phyloP scores from a whole-genome alignment of 305 asterid genomes.

The Andrographis paniculata region DNA sequence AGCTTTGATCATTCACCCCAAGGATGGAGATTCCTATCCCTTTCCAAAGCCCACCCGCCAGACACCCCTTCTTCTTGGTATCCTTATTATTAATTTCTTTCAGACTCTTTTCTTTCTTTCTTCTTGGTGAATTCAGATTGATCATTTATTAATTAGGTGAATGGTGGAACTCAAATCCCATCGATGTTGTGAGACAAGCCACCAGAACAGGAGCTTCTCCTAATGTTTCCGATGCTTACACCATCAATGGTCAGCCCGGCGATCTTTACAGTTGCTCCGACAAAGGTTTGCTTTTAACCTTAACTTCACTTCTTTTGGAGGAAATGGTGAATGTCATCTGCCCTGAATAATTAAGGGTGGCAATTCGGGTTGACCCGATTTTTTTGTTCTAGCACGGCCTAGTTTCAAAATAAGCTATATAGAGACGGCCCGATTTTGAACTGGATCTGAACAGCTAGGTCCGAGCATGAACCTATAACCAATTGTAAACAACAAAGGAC shows the following conservation, averaged over 20 bases:
- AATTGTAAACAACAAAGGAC: too few species aligned
- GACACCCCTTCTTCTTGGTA: slow-evolving; percentile 66
- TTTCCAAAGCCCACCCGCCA: slow-evolving; percentile 57
- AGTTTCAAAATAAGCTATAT: too few species aligned
- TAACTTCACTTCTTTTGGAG: too few species aligned
- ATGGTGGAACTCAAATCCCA: slow-evolving; percentile 51
- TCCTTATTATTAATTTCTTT: neutral
- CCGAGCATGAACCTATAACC: too few species aligned
- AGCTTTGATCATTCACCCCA: slow-evolving; percentile 57
- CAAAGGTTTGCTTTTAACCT: slow-evolving; percentile 21
- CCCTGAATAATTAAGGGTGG: too few species aligned
- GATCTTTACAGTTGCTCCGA: slow-evolving; percentile 42
- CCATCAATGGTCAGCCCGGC: slow-evolving; percentile 53
- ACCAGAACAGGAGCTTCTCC: slow-evolving; percentile 42
- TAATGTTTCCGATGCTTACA: slow-evolving; percentile 47
- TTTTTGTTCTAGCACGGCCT: too few species aligned
- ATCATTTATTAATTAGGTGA: slow-evolving; percentile 31
- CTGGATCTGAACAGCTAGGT: too few species aligned
- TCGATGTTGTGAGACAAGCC: slow-evolving; percentile 42
- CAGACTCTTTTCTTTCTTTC: neutral
- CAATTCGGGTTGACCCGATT: too few species aligned
- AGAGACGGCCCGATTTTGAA: too few species aligned
- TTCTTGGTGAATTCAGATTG: neutral
- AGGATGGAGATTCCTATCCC: slow-evolving; percentile 54
- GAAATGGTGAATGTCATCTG: too few species aligned